Base-by-base conservation (phyloP, 768 basidiomycete genomes). In the Hirschioporus abietinus region DNA sequence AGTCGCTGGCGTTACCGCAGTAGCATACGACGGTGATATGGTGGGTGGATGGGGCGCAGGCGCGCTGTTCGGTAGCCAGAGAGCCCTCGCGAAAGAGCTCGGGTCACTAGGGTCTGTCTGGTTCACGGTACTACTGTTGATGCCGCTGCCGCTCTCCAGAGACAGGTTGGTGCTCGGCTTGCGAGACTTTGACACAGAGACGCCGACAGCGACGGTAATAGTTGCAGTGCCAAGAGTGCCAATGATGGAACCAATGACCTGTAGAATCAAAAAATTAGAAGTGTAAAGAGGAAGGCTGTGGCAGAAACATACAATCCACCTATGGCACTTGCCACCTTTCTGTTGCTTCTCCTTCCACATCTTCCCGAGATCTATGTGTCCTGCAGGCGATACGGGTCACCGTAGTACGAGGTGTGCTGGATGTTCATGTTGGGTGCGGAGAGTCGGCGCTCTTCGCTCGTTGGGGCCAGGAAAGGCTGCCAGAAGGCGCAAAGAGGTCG, bases 11-110 rank as follows among this genome's bases (percentile, higher is more conserved):
- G 24, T 3, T 9, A 75, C 64, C 8, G 76, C 58, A 65, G 78
- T 64, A 34, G 70, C 26, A 57, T 70, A 66, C 24, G 70, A 66
- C 2, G 65, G 61, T 2, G 72, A 70, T 42, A 68, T 70, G 70
- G 58, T 69, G 18, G 27, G 74, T 64, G 8, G 68, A 63, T 60
- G 70, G 59, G 57, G 70, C 61, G 58, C 60, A n/a, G n/a, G n/a
- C n/a, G n/a, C n/a, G n/a, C n/a, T n/a, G n/a, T n/a, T n/a, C n/a
- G n/a, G n/a, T n/a, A n/a, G n/a, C n/a, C n/a, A n/a, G 82, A 1
- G 84, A 64, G 75, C 96, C 84, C 77, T 88, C 23, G 77, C 75
- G 76, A 96, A 97, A 20, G 82, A 82, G 76, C 88, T 93, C 4
- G 95, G 93, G 75, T 96, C 91, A 70, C 82, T 86, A 9, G 84